Percentiles rank a stretch among this genome's conserved stretches.
phyloP scores from a whole-genome alignment of 1,139 yeast species.

The Yamadazyma conglobata region DNA sequence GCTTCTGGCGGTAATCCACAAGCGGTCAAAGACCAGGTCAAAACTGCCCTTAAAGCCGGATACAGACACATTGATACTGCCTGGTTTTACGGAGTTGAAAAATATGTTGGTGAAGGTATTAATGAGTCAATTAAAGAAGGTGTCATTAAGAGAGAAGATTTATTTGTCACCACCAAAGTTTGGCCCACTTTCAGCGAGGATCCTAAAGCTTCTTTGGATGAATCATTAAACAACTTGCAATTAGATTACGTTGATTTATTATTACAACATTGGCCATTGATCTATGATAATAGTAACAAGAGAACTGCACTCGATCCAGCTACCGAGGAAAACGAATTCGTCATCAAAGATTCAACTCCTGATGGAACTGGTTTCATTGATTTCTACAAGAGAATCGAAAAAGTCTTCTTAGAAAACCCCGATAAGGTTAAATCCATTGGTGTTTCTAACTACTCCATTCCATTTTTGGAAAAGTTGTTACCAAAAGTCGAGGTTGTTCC shows the following conservation, averaged over 20 bases:
- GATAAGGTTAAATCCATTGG: constrained; percentile 36
- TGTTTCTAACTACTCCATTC: constrained; percentile 40
- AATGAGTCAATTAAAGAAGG: constrained; percentile 46
- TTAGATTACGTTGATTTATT: constrained; percentile 56
- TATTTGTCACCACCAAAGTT: constrained; percentile 58
- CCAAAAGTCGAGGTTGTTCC: constrained; percentile 28
- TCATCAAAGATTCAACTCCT: constrained; percentile 36
- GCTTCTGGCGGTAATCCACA: constrained; percentile 25
- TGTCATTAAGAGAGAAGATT: constrained; percentile 48
- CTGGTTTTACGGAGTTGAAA: constrained; percentile 48
- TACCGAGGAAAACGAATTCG: constrained; percentile 33
- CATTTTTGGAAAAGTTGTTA: constrained; percentile 35
- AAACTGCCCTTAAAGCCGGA: constrained; percentile 38
- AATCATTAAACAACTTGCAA: constrained; percentile 33
- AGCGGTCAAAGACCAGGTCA: constrained; percentile 32
- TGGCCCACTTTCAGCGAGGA: constrained; percentile 41
- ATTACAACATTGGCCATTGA: constrained; percentile 58
- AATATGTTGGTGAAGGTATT: constrained; percentile 46
- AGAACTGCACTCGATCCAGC: constrained; percentile 34
- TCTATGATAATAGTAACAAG: constrained; percentile 20
- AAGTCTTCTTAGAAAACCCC: constrained; percentile 27
- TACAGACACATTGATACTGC: constrained; percentile 41
- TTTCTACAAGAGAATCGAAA: constrained; percentile 45
- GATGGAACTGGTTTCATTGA: constrained; percentile 36
- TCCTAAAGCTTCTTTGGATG: constrained; percentile 34